Percentiles rank a stretch among this genome's conserved stretches.
Evolutionary conservation across 768 basidiomycete genomes (phyloP).

Genomic region (Amanita molliuscula): DNA sequence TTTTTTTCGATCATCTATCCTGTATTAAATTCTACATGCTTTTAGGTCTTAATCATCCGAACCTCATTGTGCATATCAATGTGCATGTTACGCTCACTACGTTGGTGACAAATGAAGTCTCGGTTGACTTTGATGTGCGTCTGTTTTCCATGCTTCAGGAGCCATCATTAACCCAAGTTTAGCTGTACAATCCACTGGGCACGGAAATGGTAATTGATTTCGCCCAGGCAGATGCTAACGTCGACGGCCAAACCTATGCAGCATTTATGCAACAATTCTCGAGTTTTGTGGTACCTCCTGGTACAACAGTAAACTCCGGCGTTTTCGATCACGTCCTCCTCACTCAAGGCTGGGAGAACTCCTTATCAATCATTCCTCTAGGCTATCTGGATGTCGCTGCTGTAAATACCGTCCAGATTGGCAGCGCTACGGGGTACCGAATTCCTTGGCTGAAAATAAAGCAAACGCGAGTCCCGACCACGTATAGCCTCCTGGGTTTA

Average conservation of each 20-base stretch:
- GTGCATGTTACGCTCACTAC: slow-evolving; percentile 42
- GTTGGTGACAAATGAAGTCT: slow-evolving; percentile 38
- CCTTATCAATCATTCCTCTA: slow-evolving; percentile 47
- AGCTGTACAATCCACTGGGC: slow-evolving; percentile 48
- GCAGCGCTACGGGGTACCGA: slow-evolving; percentile 41
- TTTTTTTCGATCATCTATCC: background rate
- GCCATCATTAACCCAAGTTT: slow-evolving; percentile 5
- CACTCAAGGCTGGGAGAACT: slow-evolving; percentile 43
- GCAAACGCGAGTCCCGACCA: slow-evolving; percentile 42
- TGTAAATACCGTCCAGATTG: slow-evolving; percentile 36
- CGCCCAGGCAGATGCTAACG: slow-evolving; percentile 43
- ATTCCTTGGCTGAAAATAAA: slow-evolving; percentile 57
- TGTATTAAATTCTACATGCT: background rate
- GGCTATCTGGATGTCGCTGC: slow-evolving; percentile 43
- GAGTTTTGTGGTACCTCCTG: slow-evolving; percentile 45
- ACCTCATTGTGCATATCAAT: slow-evolving; percentile 46
- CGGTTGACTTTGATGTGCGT: slow-evolving; percentile 48
- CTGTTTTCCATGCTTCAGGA: background rate
- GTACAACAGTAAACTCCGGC: slow-evolving; percentile 53
- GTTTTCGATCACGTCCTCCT: slow-evolving; percentile 45
- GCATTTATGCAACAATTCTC: slow-evolving; percentile 46
- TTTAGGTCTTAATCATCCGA: slow-evolving; percentile 39
- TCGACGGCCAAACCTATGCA: slow-evolving; percentile 46
- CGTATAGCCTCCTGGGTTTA: slow-evolving; percentile 24
- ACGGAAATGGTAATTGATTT: slow-evolving; percentile 46